phyloP scores from a whole-genome alignment of 768 basidiomycete genomes.

The Amanita molliuscula region DNA sequence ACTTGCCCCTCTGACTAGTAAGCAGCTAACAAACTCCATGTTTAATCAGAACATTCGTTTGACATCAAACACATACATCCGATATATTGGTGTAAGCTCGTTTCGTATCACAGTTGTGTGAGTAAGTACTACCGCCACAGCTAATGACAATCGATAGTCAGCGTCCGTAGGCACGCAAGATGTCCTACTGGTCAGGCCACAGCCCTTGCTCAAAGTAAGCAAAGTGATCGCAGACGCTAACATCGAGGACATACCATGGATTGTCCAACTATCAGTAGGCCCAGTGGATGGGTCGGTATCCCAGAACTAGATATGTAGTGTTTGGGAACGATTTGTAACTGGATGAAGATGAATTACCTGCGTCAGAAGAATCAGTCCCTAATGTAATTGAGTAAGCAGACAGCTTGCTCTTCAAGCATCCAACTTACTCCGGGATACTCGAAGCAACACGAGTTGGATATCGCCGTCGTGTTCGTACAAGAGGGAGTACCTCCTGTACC shows the following conservation, averaged over 20 bases:
- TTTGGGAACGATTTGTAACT: neutral
- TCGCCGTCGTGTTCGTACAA: constrained; percentile 39
- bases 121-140: constrained; percentile 11
- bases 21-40: neutral
- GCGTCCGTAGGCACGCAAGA: neutral
- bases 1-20: constrained; percentile 3
- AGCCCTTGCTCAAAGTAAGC: neutral
- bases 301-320: constrained; percentile 2
- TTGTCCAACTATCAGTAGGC: constrained; percentile 4
- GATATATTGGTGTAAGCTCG: constrained; percentile 15
- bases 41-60: neutral
- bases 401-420: neutral
- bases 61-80: constrained; percentile 6
- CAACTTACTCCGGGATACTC: constrained; percentile 5
- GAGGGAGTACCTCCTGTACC: constrained; percentile 37
- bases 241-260: neutral
- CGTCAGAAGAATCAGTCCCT: constrained; percentile 4
- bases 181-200: constrained; percentile 6
- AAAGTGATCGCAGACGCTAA: too few species aligned
- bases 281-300: constrained; percentile 4
- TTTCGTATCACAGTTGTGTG: constrained; percentile 15
- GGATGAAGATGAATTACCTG: neutral
- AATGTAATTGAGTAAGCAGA: neutral
- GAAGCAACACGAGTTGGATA: constrained; percentile 12
- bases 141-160: neutral